Conservation (phyloP, 179 eudicot species). For the Silene noctiflora region DNA sequence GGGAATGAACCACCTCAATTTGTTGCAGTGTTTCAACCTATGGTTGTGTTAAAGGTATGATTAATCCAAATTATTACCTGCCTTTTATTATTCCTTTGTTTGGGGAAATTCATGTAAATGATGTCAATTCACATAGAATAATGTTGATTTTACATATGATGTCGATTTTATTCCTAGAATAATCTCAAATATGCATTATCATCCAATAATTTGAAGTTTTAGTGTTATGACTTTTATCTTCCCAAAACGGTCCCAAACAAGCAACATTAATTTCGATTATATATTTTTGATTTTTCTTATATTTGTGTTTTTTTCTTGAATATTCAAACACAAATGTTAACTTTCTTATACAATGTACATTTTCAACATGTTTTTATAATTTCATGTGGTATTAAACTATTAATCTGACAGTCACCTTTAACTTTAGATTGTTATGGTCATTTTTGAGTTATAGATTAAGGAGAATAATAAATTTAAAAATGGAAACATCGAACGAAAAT, state of each 20-base stretch:
- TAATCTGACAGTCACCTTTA: background rate
- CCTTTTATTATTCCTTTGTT: background rate
- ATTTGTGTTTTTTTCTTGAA: no score
- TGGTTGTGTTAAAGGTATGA: slow-evolving; percentile 91
- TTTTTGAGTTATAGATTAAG: no score
- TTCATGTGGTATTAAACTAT: background rate
- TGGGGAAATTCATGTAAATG: background rate
- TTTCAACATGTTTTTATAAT: background rate
- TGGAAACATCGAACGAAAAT: no score
- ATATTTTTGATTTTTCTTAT: no score
- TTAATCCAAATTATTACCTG: background rate
- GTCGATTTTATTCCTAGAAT: background rate
- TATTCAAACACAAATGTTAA: no score
- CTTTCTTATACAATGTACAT: background rate
- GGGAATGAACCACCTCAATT: slow-evolving; percentile 99
- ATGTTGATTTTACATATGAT: no score
- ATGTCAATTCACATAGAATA: background rate
- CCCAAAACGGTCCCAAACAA: no score
- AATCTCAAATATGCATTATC: background rate
- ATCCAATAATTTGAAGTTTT: no score
- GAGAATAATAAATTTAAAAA: no score
- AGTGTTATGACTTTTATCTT: no score
- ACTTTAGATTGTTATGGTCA: background rate
- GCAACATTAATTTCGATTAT: no score
- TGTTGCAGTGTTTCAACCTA: slow-evolving; percentile 86